Evolutionary conservation across 2,329 filamentous ascomycete genomes (phyloP).

Genomic region (Paramyrothecium sp.): DNA sequence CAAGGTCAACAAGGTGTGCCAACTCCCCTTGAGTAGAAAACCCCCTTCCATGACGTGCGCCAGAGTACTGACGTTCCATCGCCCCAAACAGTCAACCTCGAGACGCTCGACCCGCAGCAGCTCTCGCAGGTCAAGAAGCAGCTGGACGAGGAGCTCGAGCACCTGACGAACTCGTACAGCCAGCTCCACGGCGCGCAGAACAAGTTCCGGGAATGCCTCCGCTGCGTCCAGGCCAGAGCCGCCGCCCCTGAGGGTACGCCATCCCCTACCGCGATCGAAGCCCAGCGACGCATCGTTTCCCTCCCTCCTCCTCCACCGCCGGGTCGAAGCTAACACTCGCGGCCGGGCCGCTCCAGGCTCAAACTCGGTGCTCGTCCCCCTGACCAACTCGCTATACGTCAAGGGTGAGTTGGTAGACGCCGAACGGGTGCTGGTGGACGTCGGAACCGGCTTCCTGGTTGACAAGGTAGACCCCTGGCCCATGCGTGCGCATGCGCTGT

Average conservation of each 20-base stretch:
- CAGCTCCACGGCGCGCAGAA: conserved; percentile 87
- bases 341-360: conserved; percentile 20
- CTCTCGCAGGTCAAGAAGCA: conserved; percentile 92
- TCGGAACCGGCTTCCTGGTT: conserved; percentile 91
- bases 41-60: no score
- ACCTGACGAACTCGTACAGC: conserved; percentile 85
- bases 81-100: conserved; percentile 55
- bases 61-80: background rate
- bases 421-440: conserved; percentile 81
- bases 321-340: background rate
- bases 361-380: conserved; percentile 77
- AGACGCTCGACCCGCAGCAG: conserved; percentile 78
- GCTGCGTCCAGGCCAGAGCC: conserved; percentile 61
- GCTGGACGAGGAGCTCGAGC: conserved; percentile 92
- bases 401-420: conserved; percentile 74
- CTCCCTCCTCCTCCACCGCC: background rate
- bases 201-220: conserved; percentile 89
- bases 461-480: conserved; percentile 67
- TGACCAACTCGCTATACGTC: conserved; percentile 94
- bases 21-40: background rate
- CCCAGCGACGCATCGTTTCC: background rate
- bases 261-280: background rate
- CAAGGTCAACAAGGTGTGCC: background rate
- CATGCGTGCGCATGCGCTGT: background rate
- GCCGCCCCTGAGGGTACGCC: conserved; percentile 26